Base-by-base conservation (phyloP, 202 grass and related monocot species). In the Panicum virgatum region DNA sequence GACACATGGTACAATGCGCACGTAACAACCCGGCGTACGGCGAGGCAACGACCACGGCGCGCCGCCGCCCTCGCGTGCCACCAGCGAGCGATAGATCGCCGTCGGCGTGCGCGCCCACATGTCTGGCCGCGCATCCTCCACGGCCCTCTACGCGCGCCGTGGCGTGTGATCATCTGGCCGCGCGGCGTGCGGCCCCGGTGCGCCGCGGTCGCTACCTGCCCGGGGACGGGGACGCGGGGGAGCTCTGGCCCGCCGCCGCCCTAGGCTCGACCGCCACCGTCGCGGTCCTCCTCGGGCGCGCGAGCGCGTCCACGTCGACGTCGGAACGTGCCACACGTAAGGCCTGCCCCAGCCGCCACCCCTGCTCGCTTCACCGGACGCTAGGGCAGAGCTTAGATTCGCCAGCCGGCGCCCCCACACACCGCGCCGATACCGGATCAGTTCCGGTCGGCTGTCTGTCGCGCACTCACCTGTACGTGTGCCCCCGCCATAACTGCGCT, bases 371-470 rank as follows among this genome's bases (percentile, higher is more conserved):
- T 80, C 76, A 61, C 76, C 54, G 53, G n/a, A 26, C 20, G 76
- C 25, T 15, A 81, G 69, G 81, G 81, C 81, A 79, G 16, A 51
- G 51, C 80, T 60, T 74, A 60, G 83, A 78, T 72, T 66, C 29
- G 47, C 47, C 12, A 37, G 44, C 5, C 15, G n/a, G 45, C 45
- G 25, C 65, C 8, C 43, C 75, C 83, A 3, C 40, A 48, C 7
- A 50, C 50, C 50, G 50, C 6, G 50, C 6, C 50, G 50, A 38
- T 66, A 57, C 39, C 18, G 42, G 58, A 51, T 85, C 76, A 25
- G 66, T 53, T 64, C 42, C 12, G 42, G 75, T 43, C 72, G 40
- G 36, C 47, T 44, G 70, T 18, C 37, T 44, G 70, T 18, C 61
- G 34, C 45, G 69, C 39, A 18, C 25, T 1, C 3, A 38, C 61